Evolutionary conservation across 495 filamentous ascomycete species (phyloP).

Genomic region (Copromyces sp.): DNA sequence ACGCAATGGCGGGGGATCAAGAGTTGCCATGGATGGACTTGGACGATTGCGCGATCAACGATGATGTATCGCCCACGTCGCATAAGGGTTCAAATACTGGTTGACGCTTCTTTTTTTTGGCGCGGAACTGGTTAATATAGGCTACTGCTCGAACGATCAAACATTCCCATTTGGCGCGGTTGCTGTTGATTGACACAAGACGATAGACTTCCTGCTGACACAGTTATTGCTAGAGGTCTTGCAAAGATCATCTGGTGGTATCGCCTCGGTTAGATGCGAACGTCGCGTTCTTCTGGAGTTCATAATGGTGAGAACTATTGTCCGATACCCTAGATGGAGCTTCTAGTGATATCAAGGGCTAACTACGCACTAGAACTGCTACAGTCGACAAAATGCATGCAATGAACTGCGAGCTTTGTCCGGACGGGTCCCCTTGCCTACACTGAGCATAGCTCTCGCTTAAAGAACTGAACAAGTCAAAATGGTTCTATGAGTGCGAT

Average conservation of each 20-base stretch:
- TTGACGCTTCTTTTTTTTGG: neutral
- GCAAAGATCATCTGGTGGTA: neutral
- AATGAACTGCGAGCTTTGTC: too few relatives aligned
- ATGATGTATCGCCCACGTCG: neutral
- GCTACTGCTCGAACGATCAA: neutral
- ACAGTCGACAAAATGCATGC: neutral
- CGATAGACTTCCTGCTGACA: neutral
- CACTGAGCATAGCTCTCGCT: neutral
- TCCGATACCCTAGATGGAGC: neutral
- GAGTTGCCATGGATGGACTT: neutral
- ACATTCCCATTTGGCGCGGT: neutral
- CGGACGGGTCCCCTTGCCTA: too few relatives aligned
- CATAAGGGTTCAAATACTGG: neutral
- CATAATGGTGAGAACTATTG: neutral
- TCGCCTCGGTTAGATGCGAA: neutral
- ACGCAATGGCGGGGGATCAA: neutral
- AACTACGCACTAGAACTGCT: neutral
- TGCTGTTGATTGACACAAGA: neutral
- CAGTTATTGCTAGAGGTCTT: neutral
- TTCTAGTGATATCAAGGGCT: neutral
- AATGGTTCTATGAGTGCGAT: neutral
- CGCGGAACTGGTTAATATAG: neutral
- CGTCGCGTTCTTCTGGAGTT: neutral
- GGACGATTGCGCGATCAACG: neutral
- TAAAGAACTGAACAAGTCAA: neutral